Conservation (phyloP, 345 rosid genomes). For the Carallia brachiata region DNA sequence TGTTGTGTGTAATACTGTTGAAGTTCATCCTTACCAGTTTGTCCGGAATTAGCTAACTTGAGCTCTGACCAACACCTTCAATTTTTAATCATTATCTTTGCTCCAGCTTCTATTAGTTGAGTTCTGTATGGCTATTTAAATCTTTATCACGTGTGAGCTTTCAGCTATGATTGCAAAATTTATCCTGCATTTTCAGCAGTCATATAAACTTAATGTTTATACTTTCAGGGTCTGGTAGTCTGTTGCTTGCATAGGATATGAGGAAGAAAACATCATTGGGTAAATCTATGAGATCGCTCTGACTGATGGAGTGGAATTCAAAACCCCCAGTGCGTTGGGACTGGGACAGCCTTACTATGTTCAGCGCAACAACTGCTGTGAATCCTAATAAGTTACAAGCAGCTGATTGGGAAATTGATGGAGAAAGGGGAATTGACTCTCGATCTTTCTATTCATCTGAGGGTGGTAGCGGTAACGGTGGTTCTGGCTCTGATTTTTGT, state of each 20-base stretch:
- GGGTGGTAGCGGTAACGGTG: conserved; percentile 47
- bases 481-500: conserved; percentile 64
- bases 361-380: conserved; percentile 52
- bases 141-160: no score
- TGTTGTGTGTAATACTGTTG: conserved; percentile 6
- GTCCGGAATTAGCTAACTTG: background rate
- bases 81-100: no score
- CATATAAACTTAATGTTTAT: background rate
- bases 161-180: background rate
- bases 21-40: background rate
- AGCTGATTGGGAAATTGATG: conserved; percentile 63
- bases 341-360: conserved; percentile 69
- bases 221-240: conserved; percentile 29
- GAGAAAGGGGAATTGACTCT: conserved; percentile 55
- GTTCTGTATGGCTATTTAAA: no score
- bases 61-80: no score
- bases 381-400: conserved; percentile 45
- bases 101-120: no score
- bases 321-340: conserved; percentile 72
- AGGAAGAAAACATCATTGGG: conserved; percentile 9
- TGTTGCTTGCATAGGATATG: conserved; percentile 3
- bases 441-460: conserved; percentile 59
- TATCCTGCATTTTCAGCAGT: background rate
- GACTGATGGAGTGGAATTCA: conserved; percentile 76
- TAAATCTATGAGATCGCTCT: conserved; percentile 44